Conservation (phyloP, 352 stramenopile genomes). For the Pythium angustatum region DNA sequence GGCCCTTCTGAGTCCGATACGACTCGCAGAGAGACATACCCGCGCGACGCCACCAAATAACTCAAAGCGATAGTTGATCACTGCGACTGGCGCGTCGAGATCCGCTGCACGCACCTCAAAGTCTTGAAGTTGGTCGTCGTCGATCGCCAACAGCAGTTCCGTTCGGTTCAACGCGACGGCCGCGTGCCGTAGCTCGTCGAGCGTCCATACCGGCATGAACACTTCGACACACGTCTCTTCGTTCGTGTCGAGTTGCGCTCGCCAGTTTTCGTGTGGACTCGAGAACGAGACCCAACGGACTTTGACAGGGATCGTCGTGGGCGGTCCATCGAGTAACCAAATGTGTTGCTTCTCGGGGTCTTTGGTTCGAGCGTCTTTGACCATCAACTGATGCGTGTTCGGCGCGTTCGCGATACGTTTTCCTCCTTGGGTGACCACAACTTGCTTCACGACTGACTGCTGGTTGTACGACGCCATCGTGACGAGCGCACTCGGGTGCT, state of each 20-base stretch:
- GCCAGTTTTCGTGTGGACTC: not conserved
- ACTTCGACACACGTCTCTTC: not conserved
- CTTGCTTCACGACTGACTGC: not conserved
- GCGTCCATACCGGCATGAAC: constrained; percentile 3
- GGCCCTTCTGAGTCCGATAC: too few relatives aligned
- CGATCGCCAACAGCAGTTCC: not conserved
- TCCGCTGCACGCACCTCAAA: not conserved
- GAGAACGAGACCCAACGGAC: not conserved
- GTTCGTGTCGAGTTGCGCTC: not conserved
- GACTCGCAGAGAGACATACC: too few relatives aligned
- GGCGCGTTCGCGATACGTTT: too few relatives aligned
- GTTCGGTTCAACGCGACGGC: not conserved
- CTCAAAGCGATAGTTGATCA: not conserved
- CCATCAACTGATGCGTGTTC: not conserved
- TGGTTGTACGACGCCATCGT: not conserved
- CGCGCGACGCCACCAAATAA: constrained; percentile 9
- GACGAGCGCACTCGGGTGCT: not conserved
- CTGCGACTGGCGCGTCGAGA: not conserved
- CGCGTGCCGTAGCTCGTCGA: not conserved
- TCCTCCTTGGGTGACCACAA: not conserved
- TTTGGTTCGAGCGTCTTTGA: not conserved
- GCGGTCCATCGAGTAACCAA: not conserved
- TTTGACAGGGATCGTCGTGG: not conserved
- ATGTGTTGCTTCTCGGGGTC: not conserved
- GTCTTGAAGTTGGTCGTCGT: not conserved